phyloP scores from a whole-genome alignment of 176 grass and related monocot species.

The Alloteropsis semialata region DNA sequence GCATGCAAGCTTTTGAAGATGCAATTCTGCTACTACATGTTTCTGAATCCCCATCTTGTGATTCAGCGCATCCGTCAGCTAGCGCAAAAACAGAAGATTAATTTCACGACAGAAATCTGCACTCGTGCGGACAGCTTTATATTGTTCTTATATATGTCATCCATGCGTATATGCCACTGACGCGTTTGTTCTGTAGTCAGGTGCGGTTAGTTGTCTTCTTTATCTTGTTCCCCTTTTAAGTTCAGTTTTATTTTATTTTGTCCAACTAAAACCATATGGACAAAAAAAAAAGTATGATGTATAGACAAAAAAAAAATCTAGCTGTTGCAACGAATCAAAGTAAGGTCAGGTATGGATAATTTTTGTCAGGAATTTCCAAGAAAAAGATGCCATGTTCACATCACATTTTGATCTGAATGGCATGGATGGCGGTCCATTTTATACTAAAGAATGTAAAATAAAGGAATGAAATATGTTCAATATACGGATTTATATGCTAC shows the following conservation, averaged over 20 bases:
- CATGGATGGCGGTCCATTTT: not conserved
- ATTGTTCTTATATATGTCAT: no score
- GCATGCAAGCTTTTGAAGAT: not conserved
- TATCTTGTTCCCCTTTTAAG: not conserved
- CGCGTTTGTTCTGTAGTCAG: constrained; percentile 4
- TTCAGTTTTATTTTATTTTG: not conserved
- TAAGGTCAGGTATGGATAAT: not conserved
- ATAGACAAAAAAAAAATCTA: not conserved
- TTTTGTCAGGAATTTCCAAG: not conserved
- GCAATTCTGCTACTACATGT: not conserved
- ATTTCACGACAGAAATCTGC: not conserved
- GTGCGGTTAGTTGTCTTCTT: not conserved
- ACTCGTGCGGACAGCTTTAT: not conserved
- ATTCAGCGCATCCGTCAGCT: no score
- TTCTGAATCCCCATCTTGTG: not conserved
- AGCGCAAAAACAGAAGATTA: not conserved
- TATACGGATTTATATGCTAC: not conserved
- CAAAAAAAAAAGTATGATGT: not conserved
- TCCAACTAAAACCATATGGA: no score
- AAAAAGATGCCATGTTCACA: not conserved
- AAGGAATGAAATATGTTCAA: not conserved
- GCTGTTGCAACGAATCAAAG: not conserved
- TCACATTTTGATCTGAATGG: not conserved
- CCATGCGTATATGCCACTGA: not conserved
- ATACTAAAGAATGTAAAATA: not conserved